Conservation (phyloP, 306 rosid genomes). For the Rosa lucieae region DNA sequence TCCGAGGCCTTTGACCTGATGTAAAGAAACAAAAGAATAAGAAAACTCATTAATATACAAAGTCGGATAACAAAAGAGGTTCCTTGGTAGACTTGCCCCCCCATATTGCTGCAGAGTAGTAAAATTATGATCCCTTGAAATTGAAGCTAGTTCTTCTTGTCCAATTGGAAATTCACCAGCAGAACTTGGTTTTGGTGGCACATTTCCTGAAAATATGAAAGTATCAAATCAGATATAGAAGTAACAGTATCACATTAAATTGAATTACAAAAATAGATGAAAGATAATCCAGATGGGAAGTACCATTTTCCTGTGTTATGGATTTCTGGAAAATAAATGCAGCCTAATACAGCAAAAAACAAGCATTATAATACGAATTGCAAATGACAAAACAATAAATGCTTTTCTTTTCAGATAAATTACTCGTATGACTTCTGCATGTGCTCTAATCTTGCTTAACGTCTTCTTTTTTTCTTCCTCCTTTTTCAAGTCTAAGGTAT, state of each 20-base stretch:
- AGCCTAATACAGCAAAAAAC: slow-evolving; percentile 53
- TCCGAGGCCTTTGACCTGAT: slow-evolving; percentile 72
- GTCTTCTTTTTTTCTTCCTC: slow-evolving; percentile 74
- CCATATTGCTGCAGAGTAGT: slow-evolving; percentile 57
- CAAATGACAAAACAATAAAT: slow-evolving; percentile 15
- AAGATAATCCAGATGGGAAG: slow-evolving; percentile 15
- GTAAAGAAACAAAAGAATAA: slow-evolving; percentile 25
- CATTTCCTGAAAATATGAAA: slow-evolving; percentile 40
- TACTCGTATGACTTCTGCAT: slow-evolving; percentile 88
- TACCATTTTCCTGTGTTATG: slow-evolving; percentile 54
- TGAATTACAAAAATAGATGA: background rate
- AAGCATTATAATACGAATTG: slow-evolving; percentile 25
- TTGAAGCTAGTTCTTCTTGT: slow-evolving; percentile 66
- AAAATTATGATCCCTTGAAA: slow-evolving; percentile 72
- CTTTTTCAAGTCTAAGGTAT: slow-evolving; percentile 94
- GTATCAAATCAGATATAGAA: slow-evolving; percentile 3
- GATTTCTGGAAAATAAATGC: slow-evolving; percentile 64
- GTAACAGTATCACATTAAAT: background rate
- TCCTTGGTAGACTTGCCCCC: slow-evolving; percentile 57
- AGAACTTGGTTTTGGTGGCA: slow-evolving; percentile 24
- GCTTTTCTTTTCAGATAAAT: slow-evolving; percentile 23
- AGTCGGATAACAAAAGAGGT: slow-evolving; percentile 6
- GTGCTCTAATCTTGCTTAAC: slow-evolving; percentile 73
- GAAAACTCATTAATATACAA: slow-evolving; percentile 1
- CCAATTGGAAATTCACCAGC: slow-evolving; percentile 70